Percentiles rank a stretch among this genome's conserved stretches.
Evolutionary conservation across 768 basidiomycete genomes (phyloP).

Genomic region (Boletus eberwhitei): DNA sequence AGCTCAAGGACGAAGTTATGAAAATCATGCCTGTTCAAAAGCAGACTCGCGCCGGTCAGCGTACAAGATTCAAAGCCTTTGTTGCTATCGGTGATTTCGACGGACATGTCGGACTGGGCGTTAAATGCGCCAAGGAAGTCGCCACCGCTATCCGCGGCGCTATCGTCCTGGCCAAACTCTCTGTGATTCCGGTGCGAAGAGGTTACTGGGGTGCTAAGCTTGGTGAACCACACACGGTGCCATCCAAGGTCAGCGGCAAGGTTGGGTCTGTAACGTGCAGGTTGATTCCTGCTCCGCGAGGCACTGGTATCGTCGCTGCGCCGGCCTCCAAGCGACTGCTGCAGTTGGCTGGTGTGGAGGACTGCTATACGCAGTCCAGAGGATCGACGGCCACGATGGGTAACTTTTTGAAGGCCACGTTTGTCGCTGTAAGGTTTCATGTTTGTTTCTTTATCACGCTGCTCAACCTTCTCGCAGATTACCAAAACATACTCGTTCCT

Average conservation of each 20-base stretch:
- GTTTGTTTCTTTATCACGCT: neutral
- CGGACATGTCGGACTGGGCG: slow-evolving; percentile 98
- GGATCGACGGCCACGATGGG: slow-evolving; percentile 99
- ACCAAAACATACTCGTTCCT: slow-evolving; percentile 99
- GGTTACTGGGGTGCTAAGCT: slow-evolving; percentile 99
- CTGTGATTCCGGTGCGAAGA: slow-evolving; percentile 95
- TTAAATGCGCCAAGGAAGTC: slow-evolving; percentile 99
- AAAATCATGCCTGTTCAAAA: slow-evolving; percentile 99
- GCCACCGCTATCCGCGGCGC: slow-evolving; percentile 99
- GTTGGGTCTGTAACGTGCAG: slow-evolving; percentile 99
- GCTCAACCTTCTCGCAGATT: slow-evolving; percentile 50
- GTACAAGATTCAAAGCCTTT: slow-evolving; percentile 99
- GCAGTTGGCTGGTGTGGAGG: slow-evolving; percentile 96
- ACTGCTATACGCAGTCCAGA: slow-evolving; percentile 96
- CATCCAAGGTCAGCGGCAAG: slow-evolving; percentile 97
- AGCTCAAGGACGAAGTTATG: slow-evolving; percentile 99
- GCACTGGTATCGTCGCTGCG: slow-evolving; percentile 99
- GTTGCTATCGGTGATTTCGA: slow-evolving; percentile 99
- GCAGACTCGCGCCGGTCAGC: slow-evolving; percentile 99
- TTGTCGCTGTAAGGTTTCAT: slow-evolving; percentile 67
- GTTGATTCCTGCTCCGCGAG: slow-evolving; percentile 96
- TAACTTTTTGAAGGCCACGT: slow-evolving; percentile 98
- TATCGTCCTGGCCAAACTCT: slow-evolving; percentile 97
- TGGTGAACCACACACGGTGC: slow-evolving; percentile 98
- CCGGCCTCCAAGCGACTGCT: slow-evolving; percentile 95